These are phyloP conservation scores for Leccinum subrobustum DNA, from an alignment of 1,284 basidiomycete genomes.

Conservation along the genomic window DNA sequence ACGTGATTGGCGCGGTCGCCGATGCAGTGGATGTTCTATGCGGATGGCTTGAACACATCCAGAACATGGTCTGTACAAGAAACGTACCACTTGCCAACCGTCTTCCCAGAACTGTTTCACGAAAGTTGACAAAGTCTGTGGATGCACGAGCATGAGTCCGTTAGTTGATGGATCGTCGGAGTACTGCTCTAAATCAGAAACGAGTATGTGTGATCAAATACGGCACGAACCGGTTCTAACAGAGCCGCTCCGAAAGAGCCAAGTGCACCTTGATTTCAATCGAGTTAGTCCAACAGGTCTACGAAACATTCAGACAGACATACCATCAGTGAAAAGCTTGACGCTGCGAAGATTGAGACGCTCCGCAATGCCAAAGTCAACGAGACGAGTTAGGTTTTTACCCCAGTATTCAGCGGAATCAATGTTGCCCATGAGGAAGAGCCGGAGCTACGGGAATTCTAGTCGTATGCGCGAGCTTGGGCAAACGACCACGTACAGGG, in stretches of 20 bases:
- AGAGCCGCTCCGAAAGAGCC: conserved; percentile 92
- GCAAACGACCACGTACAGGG: conserved; percentile 46
- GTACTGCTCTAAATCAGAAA: conserved; percentile 44
- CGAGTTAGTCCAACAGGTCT: conserved; percentile 6
- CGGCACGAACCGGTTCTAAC: conserved; percentile 53
- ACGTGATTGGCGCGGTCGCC: conserved; percentile 85
- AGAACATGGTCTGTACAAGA: neutral
- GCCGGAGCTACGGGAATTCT: conserved; percentile 49
- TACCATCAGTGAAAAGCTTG: conserved; percentile 83
- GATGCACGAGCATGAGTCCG: conserved; percentile 67
- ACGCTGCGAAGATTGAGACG: conserved; percentile 73
- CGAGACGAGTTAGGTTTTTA: conserved; percentile 55
- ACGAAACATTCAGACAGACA: neutral
- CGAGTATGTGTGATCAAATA: neutral
- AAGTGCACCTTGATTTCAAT: conserved; percentile 61
- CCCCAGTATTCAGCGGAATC: conserved; percentile 68
- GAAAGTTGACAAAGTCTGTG: conserved; percentile 51
- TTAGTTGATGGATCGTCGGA: conserved; percentile 69
- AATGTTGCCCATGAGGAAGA: conserved; percentile 75
- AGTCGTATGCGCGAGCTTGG: neutral
- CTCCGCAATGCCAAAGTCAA: conserved; percentile 59
- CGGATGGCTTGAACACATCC: neutral
- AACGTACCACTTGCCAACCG: conserved; percentile 68
- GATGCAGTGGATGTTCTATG: conserved; percentile 85
- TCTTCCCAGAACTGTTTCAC: conserved; percentile 67